phyloP scores from a whole-genome alignment of 768 basidiomycete genomes.

The Multifurca ochricompacta region DNA sequence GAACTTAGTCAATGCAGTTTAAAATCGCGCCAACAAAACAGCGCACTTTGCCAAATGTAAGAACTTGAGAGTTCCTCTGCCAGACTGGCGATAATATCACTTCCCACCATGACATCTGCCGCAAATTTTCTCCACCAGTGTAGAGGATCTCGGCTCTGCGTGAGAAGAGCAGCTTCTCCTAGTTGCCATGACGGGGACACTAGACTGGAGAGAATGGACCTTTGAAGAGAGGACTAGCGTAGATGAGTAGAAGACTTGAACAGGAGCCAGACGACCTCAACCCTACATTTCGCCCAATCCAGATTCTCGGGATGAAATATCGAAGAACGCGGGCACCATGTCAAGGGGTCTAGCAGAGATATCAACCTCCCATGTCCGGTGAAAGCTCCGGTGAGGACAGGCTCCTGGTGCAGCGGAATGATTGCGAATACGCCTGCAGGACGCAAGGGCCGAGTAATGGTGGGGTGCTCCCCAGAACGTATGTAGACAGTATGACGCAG shows the following conservation, averaged over 20 bases:
- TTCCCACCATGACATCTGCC: conserved; percentile 30
- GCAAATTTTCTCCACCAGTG: conserved; percentile 39
- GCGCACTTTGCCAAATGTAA: conserved; percentile 37
- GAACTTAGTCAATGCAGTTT: neutral
- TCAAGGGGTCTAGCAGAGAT: conserved; percentile 52
- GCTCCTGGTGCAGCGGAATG: conserved; percentile 39
- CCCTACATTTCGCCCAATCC: conserved; percentile 1
- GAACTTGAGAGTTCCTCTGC: conserved; percentile 39
- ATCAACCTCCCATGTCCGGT: conserved; percentile 35
- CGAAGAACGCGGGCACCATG: conserved; percentile 41
- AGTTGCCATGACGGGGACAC: conserved; percentile 35
- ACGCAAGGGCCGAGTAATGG: conserved; percentile 29
- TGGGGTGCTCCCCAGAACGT: conserved; percentile 30
- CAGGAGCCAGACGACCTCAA: neutral
- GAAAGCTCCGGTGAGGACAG: conserved; percentile 32
- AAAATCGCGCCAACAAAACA: neutral
- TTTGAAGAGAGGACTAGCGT: conserved; percentile 24
- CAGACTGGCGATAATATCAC: conserved; percentile 30
- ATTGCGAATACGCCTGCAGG: conserved; percentile 40
- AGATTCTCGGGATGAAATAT: conserved; percentile 23
- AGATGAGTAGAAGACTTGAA: neutral
- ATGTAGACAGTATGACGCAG: conserved; percentile 34
- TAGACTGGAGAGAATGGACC: conserved; percentile 29
- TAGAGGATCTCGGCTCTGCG: conserved; percentile 29
- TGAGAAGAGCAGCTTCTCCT: conserved; percentile 25